Percentiles rank a stretch among this genome's conserved stretches.
phyloP scores from a whole-genome alignment of 2,329 filamentous ascomycete species.

The Claviceps spartinae region DNA sequence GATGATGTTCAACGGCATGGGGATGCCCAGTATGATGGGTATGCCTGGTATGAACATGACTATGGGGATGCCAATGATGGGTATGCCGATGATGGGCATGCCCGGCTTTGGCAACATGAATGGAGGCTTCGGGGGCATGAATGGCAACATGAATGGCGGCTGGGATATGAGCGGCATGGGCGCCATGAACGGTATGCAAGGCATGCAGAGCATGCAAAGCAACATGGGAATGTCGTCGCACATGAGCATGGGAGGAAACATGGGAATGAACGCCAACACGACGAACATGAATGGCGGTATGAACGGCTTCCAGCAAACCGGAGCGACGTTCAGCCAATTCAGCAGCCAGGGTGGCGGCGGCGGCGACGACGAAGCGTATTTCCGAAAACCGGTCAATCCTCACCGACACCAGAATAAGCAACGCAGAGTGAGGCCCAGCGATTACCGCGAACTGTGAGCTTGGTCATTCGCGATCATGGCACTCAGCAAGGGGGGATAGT shows the following conservation, averaged over 20 bases:
- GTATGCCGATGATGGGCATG: slow-evolving; percentile 15
- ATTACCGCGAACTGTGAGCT: slow-evolving; percentile 68
- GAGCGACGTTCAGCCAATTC: slow-evolving; percentile 31
- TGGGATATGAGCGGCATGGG: slow-evolving; percentile 23
- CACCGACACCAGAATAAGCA: slow-evolving; percentile 77
- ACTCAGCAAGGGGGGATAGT: not conserved
- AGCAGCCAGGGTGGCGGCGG: slow-evolving; percentile 27
- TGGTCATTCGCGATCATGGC: no score
- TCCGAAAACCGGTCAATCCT: slow-evolving; percentile 89
- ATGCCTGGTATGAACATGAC: slow-evolving; percentile 16
- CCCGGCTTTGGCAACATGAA: slow-evolving; percentile 7
- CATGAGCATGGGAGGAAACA: slow-evolving; percentile 9
- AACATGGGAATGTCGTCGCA: slow-evolving; percentile 13
- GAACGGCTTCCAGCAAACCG: slow-evolving; percentile 21
- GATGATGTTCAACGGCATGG: slow-evolving; percentile 13
- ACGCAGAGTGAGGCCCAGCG: slow-evolving; percentile 68
- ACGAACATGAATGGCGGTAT: slow-evolving; percentile 8
- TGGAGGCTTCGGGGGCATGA: slow-evolving; percentile 15
- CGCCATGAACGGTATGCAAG: slow-evolving; percentile 14
- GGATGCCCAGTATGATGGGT: slow-evolving; percentile 22
- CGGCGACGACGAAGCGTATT: slow-evolving; percentile 75
- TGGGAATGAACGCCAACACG: slow-evolving; percentile 4
- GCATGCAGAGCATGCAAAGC: slow-evolving; percentile 9
- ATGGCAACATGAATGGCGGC: slow-evolving; percentile 12
- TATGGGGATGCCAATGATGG: slow-evolving; percentile 18